phyloP scores from a whole-genome alignment of 768 basidiomycete genomes.

The Leccinum boreale region DNA sequence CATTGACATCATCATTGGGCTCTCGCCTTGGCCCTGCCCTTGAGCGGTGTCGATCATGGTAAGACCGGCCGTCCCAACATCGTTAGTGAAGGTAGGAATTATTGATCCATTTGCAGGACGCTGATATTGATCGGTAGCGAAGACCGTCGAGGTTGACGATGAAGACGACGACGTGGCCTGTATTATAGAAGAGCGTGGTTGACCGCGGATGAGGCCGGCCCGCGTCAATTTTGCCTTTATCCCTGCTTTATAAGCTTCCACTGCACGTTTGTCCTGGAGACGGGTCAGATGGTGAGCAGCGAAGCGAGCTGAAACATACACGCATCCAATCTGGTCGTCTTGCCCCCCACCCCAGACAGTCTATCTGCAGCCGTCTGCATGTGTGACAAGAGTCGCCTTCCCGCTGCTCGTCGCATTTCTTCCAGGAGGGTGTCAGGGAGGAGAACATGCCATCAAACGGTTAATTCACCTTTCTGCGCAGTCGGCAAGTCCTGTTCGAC shows the following conservation, averaged over 20 bases:
- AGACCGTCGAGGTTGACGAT: conserved; percentile 32
- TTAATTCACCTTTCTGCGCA: conserved; percentile 67
- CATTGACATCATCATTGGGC: conserved; percentile 26
- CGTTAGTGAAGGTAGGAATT: conserved; percentile 20
- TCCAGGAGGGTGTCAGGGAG: conserved; percentile 9
- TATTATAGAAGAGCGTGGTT: conserved; percentile 61
- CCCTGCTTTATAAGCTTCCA: conserved; percentile 78
- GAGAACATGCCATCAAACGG: neutral
- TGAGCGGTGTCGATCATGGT: conserved; percentile 20
- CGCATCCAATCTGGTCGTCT: conserved; percentile 90
- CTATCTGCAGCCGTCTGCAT: conserved; percentile 74
- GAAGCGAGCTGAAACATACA: conserved; percentile 39
- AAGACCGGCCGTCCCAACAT: conserved; percentile 20
- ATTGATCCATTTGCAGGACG: conserved; percentile 18
- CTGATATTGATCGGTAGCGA: conserved; percentile 30
- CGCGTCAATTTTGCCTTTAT: conserved; percentile 80
- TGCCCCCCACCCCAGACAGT: conserved; percentile 82
- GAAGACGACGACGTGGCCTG: conserved; percentile 30
- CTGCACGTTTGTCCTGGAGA: conserved; percentile 73
- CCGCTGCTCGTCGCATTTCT: conserved; percentile 90
- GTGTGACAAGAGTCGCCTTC: conserved; percentile 79
- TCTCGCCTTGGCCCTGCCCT: conserved; percentile 18
- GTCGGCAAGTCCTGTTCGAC: conserved; percentile 68
- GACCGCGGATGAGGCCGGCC: conserved; percentile 78
- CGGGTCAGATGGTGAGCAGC: conserved; percentile 14